Evolutionary conservation across 208 protist species (phyloP).

Genomic region (Acanthamoeba castellanii): DNA sequence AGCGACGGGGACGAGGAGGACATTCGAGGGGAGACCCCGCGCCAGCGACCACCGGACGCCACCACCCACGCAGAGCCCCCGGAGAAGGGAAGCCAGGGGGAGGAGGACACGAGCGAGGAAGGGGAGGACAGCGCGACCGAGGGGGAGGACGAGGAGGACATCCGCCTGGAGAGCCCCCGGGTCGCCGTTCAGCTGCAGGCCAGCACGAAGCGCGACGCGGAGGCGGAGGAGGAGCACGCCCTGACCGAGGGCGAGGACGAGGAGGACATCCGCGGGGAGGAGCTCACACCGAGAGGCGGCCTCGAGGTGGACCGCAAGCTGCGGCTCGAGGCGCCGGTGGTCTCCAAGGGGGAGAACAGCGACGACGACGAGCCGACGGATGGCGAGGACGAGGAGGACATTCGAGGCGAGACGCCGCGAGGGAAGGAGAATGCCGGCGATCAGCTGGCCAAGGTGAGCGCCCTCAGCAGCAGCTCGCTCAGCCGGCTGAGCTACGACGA

Average conservation of each 20-base stretch:
- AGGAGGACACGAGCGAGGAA: neutral
- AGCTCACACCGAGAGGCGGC: neutral
- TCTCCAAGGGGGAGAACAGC: neutral
- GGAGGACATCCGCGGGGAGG: constrained; percentile 20
- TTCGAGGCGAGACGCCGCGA: constrained; percentile 31
- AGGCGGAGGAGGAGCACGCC: neutral
- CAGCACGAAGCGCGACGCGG: neutral
- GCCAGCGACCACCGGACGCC: neutral
- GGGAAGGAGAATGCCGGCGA: neutral
- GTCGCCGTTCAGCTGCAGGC: neutral
- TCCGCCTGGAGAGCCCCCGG: neutral
- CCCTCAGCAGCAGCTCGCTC: neutral
- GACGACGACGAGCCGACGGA: neutral
- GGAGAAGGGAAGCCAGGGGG: neutral
- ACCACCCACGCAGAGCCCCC: neutral
- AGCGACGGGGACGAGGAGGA: neutral
- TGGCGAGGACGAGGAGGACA: constrained; percentile 27
- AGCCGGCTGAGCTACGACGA: neutral
- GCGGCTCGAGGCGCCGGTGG: neutral
- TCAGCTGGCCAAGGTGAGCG: neutral
- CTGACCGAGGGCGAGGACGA: neutral
- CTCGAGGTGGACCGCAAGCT: neutral
- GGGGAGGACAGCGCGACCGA: neutral
- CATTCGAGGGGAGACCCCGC: constrained; percentile 27
- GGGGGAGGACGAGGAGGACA: neutral